phyloP scores from a whole-genome alignment of 2,329 filamentous ascomycete genomes.

The Alternaria tenuissima region DNA sequence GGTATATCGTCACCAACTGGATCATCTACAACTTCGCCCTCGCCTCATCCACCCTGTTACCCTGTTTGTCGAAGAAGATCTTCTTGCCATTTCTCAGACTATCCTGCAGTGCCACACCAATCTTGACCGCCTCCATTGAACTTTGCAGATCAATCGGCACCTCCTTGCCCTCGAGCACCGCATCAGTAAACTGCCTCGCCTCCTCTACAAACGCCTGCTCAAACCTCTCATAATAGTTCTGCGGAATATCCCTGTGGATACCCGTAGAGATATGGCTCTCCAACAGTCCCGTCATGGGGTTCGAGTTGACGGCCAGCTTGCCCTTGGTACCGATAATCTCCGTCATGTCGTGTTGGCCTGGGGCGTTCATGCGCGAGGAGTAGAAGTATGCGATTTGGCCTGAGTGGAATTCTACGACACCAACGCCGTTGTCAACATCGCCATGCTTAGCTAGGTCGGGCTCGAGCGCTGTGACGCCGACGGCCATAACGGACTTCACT shows the following conservation, averaged over 20 bases:
- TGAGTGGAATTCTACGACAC: slow-evolving; percentile 70
- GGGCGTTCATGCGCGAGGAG: slow-evolving; percentile 71
- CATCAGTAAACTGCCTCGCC: slow-evolving; percentile 68
- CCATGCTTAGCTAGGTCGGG: slow-evolving; percentile 65
- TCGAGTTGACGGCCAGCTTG: slow-evolving; percentile 68
- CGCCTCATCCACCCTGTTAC: slow-evolving; percentile 54
- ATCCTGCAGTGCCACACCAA: slow-evolving; percentile 63
- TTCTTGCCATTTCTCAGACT: slow-evolving; percentile 55
- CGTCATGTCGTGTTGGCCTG: slow-evolving; percentile 72
- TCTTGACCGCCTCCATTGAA: slow-evolving; percentile 67
- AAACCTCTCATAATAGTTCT: slow-evolving; percentile 70
- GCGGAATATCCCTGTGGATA: slow-evolving; percentile 67
- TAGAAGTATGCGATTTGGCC: slow-evolving; percentile 72
- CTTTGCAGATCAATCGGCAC: slow-evolving; percentile 65
- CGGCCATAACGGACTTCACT: slow-evolving; percentile 64
- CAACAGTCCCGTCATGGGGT: slow-evolving; percentile 64
- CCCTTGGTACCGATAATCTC: slow-evolving; percentile 73
- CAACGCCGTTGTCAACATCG: slow-evolving; percentile 70
- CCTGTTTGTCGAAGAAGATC: slow-evolving; percentile 64
- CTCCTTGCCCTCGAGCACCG: slow-evolving; percentile 63
- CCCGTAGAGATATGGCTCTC: slow-evolving; percentile 63
- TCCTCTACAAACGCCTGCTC: slow-evolving; percentile 70
- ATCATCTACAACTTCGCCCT: slow-evolving; percentile 48
- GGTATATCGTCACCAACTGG: not conserved
- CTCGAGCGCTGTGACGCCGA: slow-evolving; percentile 67